phyloP scores from a whole-genome alignment of 345 rosid species.

The Ailanthus altissimus region DNA sequence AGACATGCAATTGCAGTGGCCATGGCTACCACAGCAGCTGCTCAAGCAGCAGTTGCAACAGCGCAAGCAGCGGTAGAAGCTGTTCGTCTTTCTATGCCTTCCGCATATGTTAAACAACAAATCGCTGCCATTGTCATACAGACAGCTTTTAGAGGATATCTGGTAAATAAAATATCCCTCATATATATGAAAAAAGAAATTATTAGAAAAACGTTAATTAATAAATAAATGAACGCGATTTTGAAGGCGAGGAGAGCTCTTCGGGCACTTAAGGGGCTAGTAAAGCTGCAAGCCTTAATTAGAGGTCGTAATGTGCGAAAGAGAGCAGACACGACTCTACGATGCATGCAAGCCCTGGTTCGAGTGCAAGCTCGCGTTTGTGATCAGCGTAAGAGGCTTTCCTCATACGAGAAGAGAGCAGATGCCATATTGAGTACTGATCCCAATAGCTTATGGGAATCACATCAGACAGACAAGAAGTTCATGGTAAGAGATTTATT shows the following conservation, averaged over 20 bases:
- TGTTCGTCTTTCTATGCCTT: conserved; percentile 46
- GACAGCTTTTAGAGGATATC: conserved; percentile 75
- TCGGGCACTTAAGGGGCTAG: conserved; percentile 71
- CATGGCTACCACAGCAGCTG: conserved; percentile 54
- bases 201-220: no score
- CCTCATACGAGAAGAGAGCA: conserved; percentile 32
- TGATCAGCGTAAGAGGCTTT: conserved; percentile 51
- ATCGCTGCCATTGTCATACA: conserved; percentile 73
- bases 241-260: conserved; percentile 79
- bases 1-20: conserved; percentile 56
- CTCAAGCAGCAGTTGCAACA: conserved; percentile 60
- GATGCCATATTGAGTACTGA: conserved; percentile 35
- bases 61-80: conserved; percentile 62
- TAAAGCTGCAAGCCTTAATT: conserved; percentile 88
- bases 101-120: conserved; percentile 50
- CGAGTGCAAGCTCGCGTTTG: conserved; percentile 69
- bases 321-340: conserved; percentile 63
- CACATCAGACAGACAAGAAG: conserved; percentile 22
- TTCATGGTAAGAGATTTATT: conserved; percentile 23
- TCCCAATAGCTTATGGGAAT: conserved; percentile 29
- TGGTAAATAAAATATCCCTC: conserved; percentile 41
- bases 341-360: conserved; percentile 72
- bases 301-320: conserved; percentile 82
- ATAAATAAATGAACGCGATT: conserved; percentile 15
- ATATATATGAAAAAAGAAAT: background rate